phyloP scores from a whole-genome alignment of 1,139 yeast genomes.

The Suhomyces bolitotheri region DNA sequence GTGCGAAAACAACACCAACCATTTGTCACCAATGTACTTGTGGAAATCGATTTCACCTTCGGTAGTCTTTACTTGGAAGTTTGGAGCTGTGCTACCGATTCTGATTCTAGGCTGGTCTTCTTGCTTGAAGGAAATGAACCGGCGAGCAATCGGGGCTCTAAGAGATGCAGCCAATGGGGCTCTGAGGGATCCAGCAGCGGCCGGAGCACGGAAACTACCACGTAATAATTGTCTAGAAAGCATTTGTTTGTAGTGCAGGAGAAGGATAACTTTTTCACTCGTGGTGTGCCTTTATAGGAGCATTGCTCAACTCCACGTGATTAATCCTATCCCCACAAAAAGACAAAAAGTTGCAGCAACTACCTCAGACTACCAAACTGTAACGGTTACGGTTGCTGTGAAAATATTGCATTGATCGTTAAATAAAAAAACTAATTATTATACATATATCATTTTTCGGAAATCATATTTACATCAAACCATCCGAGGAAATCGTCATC shows the following conservation, averaged over 20 bases:
- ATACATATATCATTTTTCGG: constrained; percentile 20
- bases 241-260: constrained; percentile 9
- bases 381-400: too few species aligned
- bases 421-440: too few species aligned
- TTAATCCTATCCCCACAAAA: too few species aligned
- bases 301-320: too few species aligned
- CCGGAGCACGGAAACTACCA: too few species aligned
- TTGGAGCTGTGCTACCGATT: constrained; percentile 73
- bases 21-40: constrained; percentile 69
- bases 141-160: constrained; percentile 13
- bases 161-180: constrained; percentile 2
- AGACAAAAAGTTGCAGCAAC: too few species aligned
- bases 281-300: background rate
- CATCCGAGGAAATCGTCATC: constrained; percentile 92
- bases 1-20: constrained; percentile 82
- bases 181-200: constrained; percentile 7
- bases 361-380: too few species aligned
- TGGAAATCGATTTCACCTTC: constrained; percentile 75
- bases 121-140: constrained; percentile 52
- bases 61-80: constrained; percentile 73
- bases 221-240: constrained; percentile 17
- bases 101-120: constrained; percentile 71
- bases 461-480: constrained; percentile 67
- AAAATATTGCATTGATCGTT: too few species aligned
- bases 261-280: constrained; percentile 1